Evolutionary conservation across 495 filamentous ascomycete species (phyloP), one percentile per base, ranked within the genome.

Genomic region (Daldinia concentrica): DNA sequence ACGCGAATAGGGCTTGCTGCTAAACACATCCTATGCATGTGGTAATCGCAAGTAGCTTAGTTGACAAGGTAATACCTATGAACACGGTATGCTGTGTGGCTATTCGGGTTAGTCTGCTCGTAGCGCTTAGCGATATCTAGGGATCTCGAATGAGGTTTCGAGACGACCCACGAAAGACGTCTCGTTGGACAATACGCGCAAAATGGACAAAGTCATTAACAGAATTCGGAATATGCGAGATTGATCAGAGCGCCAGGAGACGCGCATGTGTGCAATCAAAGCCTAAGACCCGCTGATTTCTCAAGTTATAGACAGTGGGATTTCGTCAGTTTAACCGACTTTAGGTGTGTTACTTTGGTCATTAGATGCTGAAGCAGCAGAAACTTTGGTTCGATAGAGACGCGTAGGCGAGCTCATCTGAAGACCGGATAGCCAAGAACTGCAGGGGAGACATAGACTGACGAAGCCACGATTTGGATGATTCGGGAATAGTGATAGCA

Each of bases 391-490:
- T 68, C 45, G 60, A 52, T 68, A 56, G 30, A 34, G 14, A 58
- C 51, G 30, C 30, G 27, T 6, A 22, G 32, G 50, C 62, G 55
- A 64, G 50, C 69, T 60, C 59, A 68, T 72, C 69, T 68, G 60
- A 56, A 66, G 58, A 68, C 55, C 7, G 59, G 69, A 68, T 57
- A 30, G 59, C 60, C 59, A 68, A 68, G 64, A 54, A 63, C 48
- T 56, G 43, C 59, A 52, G 58, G 14, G 50, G 39, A 64, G 17
- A 48, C 7, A 30, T 29, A 45, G 58, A 58, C 45, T 45, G 72
- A 74, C 56, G 54, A 67, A 70, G 59, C 60, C 56, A 63, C 43
- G 61, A 71, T 39, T 63, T 64, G 58, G 66, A 68, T 60, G 63
- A 58, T 56, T 66, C 64, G 54, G 39, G 69, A 61, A 75, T 64